Base-by-base conservation (phyloP, 1,284 basidiomycete genomes). In the Trichosporon faecale region DNA sequence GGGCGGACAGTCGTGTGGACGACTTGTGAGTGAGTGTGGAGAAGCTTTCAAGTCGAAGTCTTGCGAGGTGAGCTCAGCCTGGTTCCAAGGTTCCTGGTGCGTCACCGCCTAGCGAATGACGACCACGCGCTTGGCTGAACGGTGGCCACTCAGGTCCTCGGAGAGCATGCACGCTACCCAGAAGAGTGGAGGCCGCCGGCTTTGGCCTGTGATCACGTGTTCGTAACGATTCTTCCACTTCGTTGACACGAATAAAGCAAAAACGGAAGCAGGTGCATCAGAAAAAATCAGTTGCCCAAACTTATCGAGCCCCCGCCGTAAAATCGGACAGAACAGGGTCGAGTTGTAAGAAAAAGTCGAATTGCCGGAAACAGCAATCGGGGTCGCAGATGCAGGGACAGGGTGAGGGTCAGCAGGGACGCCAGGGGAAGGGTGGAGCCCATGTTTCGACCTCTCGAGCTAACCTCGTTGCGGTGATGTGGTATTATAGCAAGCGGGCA, bases 121-220 rank as follows among this genome's bases (percentile, higher is more conserved):
- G 55, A 60, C 55, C 57, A 31, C 57, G 57, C 57, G 57, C 57
- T 29, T 23, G 57, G 49, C 49, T 25, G 2, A 25, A 52, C 23
- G 49, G 57, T 61, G 57, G 57, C 57, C 57, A 61, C 57, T 61
- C 57, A 61, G 57, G 57, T 61, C 57, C 31, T 61, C 57, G 14
- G 29, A 27, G 27, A 16, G 16, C 25, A 60, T 29, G 55, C 52
- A 57, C 46, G 46, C 46, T 49, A 21, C 46, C 46, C 46, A 49
- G 21, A n/a, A 52, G 14, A 11, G 57, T 61, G 57, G 57, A 61
- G 57, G 57, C 57, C 57, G 57, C 16, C 57, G 57, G 57, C 27
- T 31, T 60, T 60, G 29, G 57, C 57, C 18, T 31, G 57, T 8
- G 12, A 18, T 61, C 57, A 61, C 57, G 57, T 61, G 57, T n/a